Base-by-base conservation (phyloP, 306 rosid species). In the Corylus heterophylla region DNA sequence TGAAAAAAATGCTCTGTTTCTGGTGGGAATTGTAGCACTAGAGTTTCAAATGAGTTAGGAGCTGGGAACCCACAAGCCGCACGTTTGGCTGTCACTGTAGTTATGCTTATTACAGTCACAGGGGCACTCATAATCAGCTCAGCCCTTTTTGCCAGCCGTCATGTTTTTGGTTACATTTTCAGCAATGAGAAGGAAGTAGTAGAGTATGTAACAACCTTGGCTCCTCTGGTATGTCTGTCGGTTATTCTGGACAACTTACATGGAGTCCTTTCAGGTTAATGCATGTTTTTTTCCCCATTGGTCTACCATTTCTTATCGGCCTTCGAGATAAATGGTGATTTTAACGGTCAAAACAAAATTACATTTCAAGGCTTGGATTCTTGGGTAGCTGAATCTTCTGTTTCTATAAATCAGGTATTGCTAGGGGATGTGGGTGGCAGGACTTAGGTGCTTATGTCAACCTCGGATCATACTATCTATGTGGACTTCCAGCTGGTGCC, bases 401-500 rank as follows among this genome's bases (percentile, higher is more conserved):
- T 61, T 71, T 5, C 22, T 62, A 71, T 17, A 20, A 64, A 74
- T 56, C 74, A 92, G 95, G 93, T 44, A 54, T 89, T 89, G 88
- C 92, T 50, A 89, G 89, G 80, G 93, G 97, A 10, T 90, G 92
- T 85, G 97, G 97, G 35, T 92, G 95, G 95, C 93, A 92, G 80
- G 91, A 86, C 12, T 3, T 86, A 17, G 97, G 95, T 49, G 95
- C 92, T 39, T 92, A 80, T 72, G 82, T 90, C 8, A 92, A 92
- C 71, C 73, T 92, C 2, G 92, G 95, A 7, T 90, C 97, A 20
- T 90, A 74, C 78, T 92, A 92, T 71, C 86, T 90, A 0, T 90
- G 92, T 82, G 97, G 97, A 76, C 88, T 89, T 82, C 97, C 97
- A 22, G 76, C 63, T 44, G 89, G 90, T 69, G 88, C 82, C 20